Evolutionary conservation across 2,329 filamentous ascomycete genomes (phyloP), one percentile per base, ranked within the genome.

Genomic region (Paecilomyces fulvus): DNA sequence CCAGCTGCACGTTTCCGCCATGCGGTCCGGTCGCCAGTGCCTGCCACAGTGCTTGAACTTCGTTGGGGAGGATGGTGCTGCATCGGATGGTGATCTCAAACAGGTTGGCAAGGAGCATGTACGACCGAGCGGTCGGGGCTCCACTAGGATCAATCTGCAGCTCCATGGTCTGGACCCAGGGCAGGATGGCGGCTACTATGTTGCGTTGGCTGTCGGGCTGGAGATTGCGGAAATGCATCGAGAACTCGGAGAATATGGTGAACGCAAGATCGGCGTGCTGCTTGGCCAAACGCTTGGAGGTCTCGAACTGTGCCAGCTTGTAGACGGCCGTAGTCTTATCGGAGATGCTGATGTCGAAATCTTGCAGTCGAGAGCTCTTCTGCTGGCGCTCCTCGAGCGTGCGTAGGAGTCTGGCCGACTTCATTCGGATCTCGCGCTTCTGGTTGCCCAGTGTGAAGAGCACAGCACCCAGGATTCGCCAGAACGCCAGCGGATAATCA

Each of bases 291-390:
- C 92, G 83, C 65, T 92, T 91, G 0, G 94, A 97, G 21, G 95
- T 95, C 68, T 97, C 92, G 62, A 96, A 97, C 68, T 99, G 94
- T 0, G 95, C 94, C 49, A 95, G 80, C 74, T 99, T 99, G 75
- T 97, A 99, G 2, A 99, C 92, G 0, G 92, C 92, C 62, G 95
- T 95, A 0, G 95, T 99, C 74, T 96, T 97, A 74, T 99, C 95
- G 0, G 92, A 95, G 57, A 99, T 94, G 70, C 92, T 96, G 65
- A 99, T 97, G 66, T 99, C 94, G 58, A 96, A 95, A 70, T 99
- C 94, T 68, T 96, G 90, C 6, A 99, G 85, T 67, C 95, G 95
- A 1, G 92, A 96, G 61, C 85, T 94, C 62, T 89, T 88, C 61
- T 87, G 83, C 61, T 94, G 89, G 23, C 90, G 84, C 62, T 91